phyloP scores from a whole-genome alignment of 768 basidiomycete genomes.

The Termitomyces sp. region DNA sequence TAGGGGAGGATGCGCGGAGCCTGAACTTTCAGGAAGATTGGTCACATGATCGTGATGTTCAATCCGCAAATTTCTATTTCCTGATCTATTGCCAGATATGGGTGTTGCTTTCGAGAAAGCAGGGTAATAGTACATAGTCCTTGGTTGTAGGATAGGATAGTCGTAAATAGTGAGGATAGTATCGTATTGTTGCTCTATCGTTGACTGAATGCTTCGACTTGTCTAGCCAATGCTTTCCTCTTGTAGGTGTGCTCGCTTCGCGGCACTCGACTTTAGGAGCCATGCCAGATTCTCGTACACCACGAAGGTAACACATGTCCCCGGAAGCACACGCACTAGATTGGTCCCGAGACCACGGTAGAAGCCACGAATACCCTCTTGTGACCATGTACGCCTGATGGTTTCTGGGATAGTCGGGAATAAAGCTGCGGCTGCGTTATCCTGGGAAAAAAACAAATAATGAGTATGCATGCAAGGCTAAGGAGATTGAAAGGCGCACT shows the following conservation, averaged over 20 bases:
- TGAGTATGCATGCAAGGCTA: neutral
- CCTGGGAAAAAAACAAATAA: slow-evolving; percentile 32
- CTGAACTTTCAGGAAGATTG: neutral
- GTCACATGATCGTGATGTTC: slow-evolving; percentile 5
- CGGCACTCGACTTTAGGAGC: slow-evolving; percentile 64
- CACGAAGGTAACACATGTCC: slow-evolving; percentile 97
- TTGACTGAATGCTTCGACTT: neutral
- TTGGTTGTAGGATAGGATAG: slow-evolving; percentile 1
- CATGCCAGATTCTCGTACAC: slow-evolving; percentile 93
- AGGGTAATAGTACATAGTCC: slow-evolving; percentile 9
- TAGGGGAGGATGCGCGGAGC: neutral
- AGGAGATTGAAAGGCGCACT: slow-evolving; percentile 34
- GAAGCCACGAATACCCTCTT: slow-evolving; percentile 81
- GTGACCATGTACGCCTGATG: slow-evolving; percentile 71
- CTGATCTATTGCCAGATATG: neutral
- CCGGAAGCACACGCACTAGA: slow-evolving; percentile 89
- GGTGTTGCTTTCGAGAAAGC: neutral
- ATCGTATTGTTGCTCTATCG: slow-evolving; percentile 3
- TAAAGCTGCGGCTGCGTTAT: slow-evolving; percentile 55
- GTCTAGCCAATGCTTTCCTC: slow-evolving; percentile 1
- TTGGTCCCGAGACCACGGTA: slow-evolving; percentile 96
- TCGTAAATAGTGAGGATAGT: slow-evolving; percentile 4
- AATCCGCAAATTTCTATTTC: neutral
- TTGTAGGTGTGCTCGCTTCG: slow-evolving; percentile 34
- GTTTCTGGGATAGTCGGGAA: slow-evolving; percentile 85